Base-by-base conservation (phyloP, 768 basidiomycete species). In the Tulasnella sp. region DNA sequence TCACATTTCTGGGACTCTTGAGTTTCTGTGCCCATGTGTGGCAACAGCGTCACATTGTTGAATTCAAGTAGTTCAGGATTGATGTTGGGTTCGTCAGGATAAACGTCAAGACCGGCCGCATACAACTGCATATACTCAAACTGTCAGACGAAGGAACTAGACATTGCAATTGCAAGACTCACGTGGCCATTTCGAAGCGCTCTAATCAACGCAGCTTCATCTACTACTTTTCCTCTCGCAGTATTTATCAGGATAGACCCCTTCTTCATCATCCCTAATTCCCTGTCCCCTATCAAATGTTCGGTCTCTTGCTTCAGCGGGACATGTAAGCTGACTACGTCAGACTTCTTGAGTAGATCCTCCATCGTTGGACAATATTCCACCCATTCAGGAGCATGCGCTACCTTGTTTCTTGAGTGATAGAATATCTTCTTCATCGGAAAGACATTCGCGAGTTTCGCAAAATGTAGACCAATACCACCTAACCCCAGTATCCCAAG, bases 21-120 rank as follows among this genome's bases (percentile, higher is more conserved):
- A 47, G 77, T 90, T 63, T 86, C 80, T 0, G 88, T 90, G 5
- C 91, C 92, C 79, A 93, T 81, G 64, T 93, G 92, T 0, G 91
- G 92, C 16, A 96, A 72, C 7, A 96, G 70, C 27, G 82, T 82
- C 56, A 88, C 80, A 56, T 89, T 78, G 7, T 82, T 78, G 65
- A 87, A 85, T n/a, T 76, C 74, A 49, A 91, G 70, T 29, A 93
- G 67, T 25, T 80, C 76, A 3, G 84, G 81, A 59, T 89, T 82
- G 35, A 89, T 77, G 40, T 73, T 63, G 1, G 90, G 89, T 61
- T 90, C 87, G 65, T 90, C 72, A 8, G 88, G 86, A 64, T 72
- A 90, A 20, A 91, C 89, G 58, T 92, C 88, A 32, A 92, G 69
- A 12, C 89, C 89, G 16, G 83, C 83, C 2, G 80, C 80, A 32